Conservation (phyloP, 1,284 basidiomycete species). For the Marasmius oreades region DNA sequence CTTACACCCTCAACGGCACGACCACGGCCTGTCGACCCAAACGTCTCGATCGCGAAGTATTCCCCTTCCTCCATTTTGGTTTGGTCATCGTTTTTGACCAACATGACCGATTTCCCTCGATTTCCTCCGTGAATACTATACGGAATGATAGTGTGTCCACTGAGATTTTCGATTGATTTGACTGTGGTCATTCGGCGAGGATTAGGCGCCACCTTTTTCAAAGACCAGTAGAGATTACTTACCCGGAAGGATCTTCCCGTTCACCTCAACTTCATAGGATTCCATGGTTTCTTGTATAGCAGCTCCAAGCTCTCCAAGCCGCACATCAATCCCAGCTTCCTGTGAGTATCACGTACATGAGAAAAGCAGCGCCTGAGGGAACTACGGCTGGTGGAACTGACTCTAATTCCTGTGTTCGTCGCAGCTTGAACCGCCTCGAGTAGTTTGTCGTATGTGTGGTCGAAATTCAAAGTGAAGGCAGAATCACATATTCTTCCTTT, state of each 20-base stretch:
- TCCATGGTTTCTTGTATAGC: constrained; percentile 99
- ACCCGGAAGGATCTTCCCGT: constrained; percentile 86
- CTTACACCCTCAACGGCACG: constrained; percentile 83
- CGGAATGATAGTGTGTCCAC: constrained; percentile 87
- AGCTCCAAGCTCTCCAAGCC: constrained; percentile 90
- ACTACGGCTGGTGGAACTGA: constrained; percentile 24
- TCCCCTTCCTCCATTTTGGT: constrained; percentile 99
- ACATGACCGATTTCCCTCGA: constrained; percentile 83
- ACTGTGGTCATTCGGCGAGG: constrained; percentile 50
- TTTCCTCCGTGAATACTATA: constrained; percentile 91
- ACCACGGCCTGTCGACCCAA: constrained; percentile 95
- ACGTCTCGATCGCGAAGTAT: constrained; percentile 87
- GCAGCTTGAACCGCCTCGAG: constrained; percentile 92
- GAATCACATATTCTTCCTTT: constrained; percentile 94
- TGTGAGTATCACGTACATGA: constrained; percentile 25
- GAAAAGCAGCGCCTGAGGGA: neutral
- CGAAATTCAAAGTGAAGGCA: constrained; percentile 91
- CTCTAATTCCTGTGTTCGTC: constrained; percentile 87
- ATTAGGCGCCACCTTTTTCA: too few species aligned
- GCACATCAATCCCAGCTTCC: constrained; percentile 97
- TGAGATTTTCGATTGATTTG: constrained; percentile 88
- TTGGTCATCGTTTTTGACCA: constrained; percentile 86
- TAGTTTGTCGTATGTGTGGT: constrained; percentile 87
- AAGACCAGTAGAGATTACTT: neutral
- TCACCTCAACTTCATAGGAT: constrained; percentile 93